phyloP scores from a whole-genome alignment of 108 stramenopile species.

The Cyclotella baltica region DNA sequence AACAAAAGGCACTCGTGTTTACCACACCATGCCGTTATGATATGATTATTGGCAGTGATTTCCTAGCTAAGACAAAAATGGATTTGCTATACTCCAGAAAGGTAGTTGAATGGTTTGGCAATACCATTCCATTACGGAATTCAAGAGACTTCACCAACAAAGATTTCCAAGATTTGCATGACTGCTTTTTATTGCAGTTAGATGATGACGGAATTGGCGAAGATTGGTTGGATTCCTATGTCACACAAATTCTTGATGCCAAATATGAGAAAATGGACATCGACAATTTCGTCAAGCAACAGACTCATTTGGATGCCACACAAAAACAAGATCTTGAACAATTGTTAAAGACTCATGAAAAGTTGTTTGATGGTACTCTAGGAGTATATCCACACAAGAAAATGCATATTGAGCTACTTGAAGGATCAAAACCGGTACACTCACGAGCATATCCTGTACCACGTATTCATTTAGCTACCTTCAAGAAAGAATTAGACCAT shows the following conservation, averaged over 20 bases:
- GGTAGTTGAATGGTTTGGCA: constrained; percentile 16
- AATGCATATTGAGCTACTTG: constrained; percentile 31
- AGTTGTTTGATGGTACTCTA: constrained; percentile 41
- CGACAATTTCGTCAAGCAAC: constrained; percentile 22
- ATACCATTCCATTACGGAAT: constrained; percentile 17
- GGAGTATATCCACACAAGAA: too few species aligned
- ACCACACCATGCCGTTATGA: constrained; percentile 30
- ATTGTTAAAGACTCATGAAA: not conserved
- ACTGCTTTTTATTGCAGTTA: not conserved
- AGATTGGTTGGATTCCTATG: constrained; percentile 8
- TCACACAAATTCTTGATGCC: constrained; percentile 30
- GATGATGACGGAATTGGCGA: not conserved
- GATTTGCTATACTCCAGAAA: not conserved
- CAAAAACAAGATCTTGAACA: constrained; percentile 10
- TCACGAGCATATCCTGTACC: constrained; percentile 28
- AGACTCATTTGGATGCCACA: constrained; percentile 34
- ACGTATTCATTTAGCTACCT: not conserved
- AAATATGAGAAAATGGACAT: constrained; percentile 28
- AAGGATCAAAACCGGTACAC: constrained; percentile 26
- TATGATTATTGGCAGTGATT: constrained; percentile 46
- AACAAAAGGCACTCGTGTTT: constrained; percentile 16
- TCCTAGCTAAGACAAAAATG: constrained; percentile 23
- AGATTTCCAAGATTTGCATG: not conserved
- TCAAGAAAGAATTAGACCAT: too few species aligned
- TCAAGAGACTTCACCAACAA: constrained; percentile 1